Evolutionary conservation across 148 eudicot species (phyloP), one percentile per base, ranked within the genome.

Genomic region (Arctostaphylos glauca): DNA sequence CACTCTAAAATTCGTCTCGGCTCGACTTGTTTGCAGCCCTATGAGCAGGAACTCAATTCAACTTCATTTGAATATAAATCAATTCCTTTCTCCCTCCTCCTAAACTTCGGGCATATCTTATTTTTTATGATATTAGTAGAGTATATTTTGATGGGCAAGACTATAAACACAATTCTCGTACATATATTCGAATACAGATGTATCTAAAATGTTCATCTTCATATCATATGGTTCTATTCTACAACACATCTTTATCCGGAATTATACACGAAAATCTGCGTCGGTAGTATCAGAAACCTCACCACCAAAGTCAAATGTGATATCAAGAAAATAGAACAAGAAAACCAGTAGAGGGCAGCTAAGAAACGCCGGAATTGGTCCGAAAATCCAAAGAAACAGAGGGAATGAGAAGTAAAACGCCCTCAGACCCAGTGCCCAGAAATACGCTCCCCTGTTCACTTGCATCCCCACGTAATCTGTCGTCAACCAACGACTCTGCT

Each of bases 381-480:
- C 98, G 49, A 95, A 95, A 9, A 95, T 84, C 98, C 98, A 94
- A 38, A 95, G 83, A 67, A 95, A 94, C 21, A 94, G 78, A 1
- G 98, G 98, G 74, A 94, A 89, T 0, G 98, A 94, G 71, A 94
- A 93, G 85, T 95, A 95, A 77, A 91, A 95, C 2, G 96, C 93
- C 3, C 97, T 86, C 74, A 94, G 77, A 0, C 98, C 98, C 52
- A 95, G 76, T 3, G 98, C 94, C 98, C 98, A 94, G 58, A 95
- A 95, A 85, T 89, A 94, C 68, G 94, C 92, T 23, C 96, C 98
- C 38, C 88, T 76, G 83, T 92, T 92, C 84, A 95, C 89, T 7
- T 86, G 87, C 70, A 84, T 83, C 15, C 83, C 86, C 5, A 95
- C 96, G 53, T 92, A 94, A 31, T 92, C 92, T 0, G 79, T 81